Evolutionary conservation across 176 grass and related monocot genomes (phyloP).

Genomic region (Avena eriantha): DNA sequence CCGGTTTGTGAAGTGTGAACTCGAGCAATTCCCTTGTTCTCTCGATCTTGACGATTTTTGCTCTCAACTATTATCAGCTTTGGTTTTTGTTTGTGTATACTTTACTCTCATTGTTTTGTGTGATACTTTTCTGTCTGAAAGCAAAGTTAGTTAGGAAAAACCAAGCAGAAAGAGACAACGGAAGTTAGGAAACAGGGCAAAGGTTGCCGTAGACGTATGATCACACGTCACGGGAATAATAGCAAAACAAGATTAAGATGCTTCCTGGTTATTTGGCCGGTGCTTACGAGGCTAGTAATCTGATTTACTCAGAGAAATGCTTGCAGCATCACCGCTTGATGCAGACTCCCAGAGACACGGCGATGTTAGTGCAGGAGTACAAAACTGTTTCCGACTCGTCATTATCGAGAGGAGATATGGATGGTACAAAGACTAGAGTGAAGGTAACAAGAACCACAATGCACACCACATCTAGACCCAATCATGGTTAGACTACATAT

Average conservation of each 20-base stretch:
- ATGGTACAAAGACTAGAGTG: background rate
- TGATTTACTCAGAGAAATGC: background rate
- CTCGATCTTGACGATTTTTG: background rate
- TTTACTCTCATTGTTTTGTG: background rate
- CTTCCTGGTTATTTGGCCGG: background rate
- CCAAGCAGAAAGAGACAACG: background rate
- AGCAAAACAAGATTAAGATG: background rate
- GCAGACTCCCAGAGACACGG: background rate
- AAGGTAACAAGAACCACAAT: slow-evolving; percentile 5
- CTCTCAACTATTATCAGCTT: background rate
- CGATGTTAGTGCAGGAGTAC: background rate
- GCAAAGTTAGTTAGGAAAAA: background rate
- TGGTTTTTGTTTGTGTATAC: background rate
- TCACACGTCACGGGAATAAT: background rate
- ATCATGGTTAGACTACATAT: slow-evolving; percentile 21
- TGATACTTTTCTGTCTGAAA: background rate
- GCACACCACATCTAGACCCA: background rate
- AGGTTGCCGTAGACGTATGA: background rate
- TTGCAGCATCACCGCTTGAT: background rate
- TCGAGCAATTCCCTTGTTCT: background rate
- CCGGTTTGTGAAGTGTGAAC: background rate
- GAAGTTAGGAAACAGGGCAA: background rate
- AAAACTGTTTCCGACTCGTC: background rate
- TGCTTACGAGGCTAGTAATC: slow-evolving; percentile 1
- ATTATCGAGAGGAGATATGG: background rate